phyloP scores from a whole-genome alignment of 2,329 filamentous ascomycete genomes.

The Alternaria longipes region DNA sequence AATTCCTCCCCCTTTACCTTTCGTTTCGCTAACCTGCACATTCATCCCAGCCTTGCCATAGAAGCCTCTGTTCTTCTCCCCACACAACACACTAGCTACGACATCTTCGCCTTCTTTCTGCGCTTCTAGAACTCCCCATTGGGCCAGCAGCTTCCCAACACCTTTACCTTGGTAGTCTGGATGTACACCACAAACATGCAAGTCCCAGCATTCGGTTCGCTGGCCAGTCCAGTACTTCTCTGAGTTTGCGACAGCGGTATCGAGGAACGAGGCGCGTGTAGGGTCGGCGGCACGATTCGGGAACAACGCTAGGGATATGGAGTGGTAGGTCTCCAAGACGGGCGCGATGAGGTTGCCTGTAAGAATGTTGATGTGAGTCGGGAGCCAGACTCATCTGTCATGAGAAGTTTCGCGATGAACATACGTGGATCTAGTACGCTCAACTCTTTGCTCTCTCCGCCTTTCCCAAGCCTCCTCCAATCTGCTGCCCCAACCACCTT shows the following conservation, averaged over 20 bases:
- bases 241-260: conserved; percentile 28
- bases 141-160: conserved; percentile 48
- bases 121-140: conserved; percentile 51
- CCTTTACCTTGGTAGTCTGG: conserved; percentile 51
- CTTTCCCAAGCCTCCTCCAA: conserved; percentile 39
- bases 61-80: conserved; percentile 42
- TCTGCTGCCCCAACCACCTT: conserved; percentile 39
- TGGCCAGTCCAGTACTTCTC: conserved; percentile 38
- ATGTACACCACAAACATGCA: conserved; percentile 42
- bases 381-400: background rate
- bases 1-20: conserved; percentile 21
- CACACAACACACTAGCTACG: conserved; percentile 40
- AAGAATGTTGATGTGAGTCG: background rate
- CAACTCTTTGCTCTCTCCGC: conserved; percentile 27
- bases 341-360: conserved; percentile 35
- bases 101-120: conserved; percentile 38
- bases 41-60: conserved; percentile 34
- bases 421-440: conserved; percentile 32
- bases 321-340: conserved; percentile 22
- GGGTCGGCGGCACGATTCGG: conserved; percentile 44
- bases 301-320: conserved; percentile 10
- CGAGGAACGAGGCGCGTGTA: conserved; percentile 28
- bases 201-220: conserved; percentile 39
- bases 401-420: conserved; percentile 4
- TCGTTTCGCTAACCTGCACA: conserved; percentile 21